A percentile compares a stretch with the other conserved stretches of the same genome.
These are phyloP conservation scores for Rubia occidens DNA, from an alignment of 305 asterid species.

Conservation along the genomic window DNA sequence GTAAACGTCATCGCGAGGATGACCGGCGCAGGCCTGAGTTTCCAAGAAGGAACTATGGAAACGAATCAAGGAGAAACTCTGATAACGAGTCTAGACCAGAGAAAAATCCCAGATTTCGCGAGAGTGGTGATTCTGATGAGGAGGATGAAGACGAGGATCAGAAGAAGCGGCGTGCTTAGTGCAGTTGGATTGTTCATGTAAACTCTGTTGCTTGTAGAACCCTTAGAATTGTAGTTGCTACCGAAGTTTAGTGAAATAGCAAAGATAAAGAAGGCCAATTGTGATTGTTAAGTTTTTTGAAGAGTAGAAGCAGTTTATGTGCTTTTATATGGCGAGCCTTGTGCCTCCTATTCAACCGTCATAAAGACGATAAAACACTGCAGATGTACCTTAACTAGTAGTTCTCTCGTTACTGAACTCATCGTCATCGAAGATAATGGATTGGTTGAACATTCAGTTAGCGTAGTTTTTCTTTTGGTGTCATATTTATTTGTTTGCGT, in stretches of 20 bases:
- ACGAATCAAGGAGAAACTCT: conserved; percentile 61
- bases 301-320: not conserved
- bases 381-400: not conserved
- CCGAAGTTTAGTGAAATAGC: not conserved
- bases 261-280: not conserved
- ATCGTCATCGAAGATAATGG: not conserved
- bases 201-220: not conserved
- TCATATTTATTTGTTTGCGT: not conserved
- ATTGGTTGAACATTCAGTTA: not conserved
- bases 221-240: conserved; percentile 6
- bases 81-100: conserved; percentile 65
- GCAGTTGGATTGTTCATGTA: not conserved
- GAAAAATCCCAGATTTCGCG: conserved; percentile 88
- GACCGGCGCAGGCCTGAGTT: conserved; percentile 50
- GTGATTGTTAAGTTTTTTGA: not conserved
- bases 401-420: not conserved
- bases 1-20: conserved; percentile 42
- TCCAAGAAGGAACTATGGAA: conserved; percentile 63
- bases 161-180: conserved; percentile 31
- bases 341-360: not conserved
- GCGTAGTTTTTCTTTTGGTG: too few relatives aligned
- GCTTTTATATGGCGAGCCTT: not conserved
- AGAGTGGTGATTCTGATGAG: conserved; percentile 84
- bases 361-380: not conserved
- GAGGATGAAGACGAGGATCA: conserved; percentile 74